These are phyloP conservation scores for Phlebiopsis gigantea DNA, from an alignment of 768 basidiomycete species.

Conservation along the genomic window DNA sequence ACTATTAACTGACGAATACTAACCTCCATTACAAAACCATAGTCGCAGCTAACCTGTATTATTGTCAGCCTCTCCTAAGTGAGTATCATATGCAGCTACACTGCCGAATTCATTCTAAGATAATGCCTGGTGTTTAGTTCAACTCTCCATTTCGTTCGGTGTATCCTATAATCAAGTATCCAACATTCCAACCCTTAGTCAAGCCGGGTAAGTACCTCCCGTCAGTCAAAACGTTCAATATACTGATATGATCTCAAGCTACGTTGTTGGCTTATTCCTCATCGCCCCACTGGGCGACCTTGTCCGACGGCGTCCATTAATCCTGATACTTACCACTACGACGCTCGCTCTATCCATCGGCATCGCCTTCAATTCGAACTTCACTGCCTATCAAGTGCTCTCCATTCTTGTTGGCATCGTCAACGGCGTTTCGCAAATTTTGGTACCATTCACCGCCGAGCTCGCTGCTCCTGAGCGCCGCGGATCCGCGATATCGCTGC, in stretches of 20 bases:
- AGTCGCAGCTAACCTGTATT: constrained; percentile 72
- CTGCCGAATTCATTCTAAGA: constrained; percentile 20
- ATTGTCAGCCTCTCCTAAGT: constrained; percentile 76
- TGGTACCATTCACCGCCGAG: constrained; percentile 71
- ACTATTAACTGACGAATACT: background rate
- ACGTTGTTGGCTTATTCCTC: constrained; percentile 34
- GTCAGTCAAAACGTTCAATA: background rate
- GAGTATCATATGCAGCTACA: constrained; percentile 23
- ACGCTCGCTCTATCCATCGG: constrained; percentile 63
- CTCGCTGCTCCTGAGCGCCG: constrained; percentile 66
- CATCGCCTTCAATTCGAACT: constrained; percentile 50
- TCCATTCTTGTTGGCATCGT: constrained; percentile 64
- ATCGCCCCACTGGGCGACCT: constrained; percentile 81
- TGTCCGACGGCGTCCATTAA: constrained; percentile 63
- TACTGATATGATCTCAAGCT: constrained; percentile 8
- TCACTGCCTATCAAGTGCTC: constrained; percentile 56
- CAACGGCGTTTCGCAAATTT: constrained; percentile 68
- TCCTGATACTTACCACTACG: constrained; percentile 47
- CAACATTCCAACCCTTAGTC: constrained; percentile 58
- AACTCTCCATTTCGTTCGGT: constrained; percentile 28
- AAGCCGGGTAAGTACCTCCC: constrained; percentile 47
- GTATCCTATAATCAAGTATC: constrained; percentile 28
- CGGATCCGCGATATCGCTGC: constrained; percentile 68
- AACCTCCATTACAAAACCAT: background rate
- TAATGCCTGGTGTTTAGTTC: constrained; percentile 11